Conservation (phyloP, 768 basidiomycete genomes). For the Phanerochaete carnosa region DNA sequence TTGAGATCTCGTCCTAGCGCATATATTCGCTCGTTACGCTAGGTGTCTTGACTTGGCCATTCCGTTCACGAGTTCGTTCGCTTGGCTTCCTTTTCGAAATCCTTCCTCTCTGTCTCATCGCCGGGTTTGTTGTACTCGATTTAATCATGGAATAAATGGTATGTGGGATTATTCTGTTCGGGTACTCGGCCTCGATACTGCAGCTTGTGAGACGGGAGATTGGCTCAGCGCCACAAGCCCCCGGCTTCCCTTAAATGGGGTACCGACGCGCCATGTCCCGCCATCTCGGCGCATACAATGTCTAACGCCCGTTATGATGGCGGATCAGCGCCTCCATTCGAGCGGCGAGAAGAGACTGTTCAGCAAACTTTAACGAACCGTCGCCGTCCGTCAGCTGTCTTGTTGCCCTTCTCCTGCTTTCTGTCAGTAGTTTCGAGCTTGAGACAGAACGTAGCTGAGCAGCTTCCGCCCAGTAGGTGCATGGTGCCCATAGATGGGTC, state of each 20-base stretch:
- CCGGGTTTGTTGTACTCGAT: constrained; percentile 5
- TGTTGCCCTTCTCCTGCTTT: background rate
- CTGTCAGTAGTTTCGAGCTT: too few species aligned
- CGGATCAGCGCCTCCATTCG: background rate
- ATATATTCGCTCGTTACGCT: background rate
- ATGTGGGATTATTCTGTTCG: background rate
- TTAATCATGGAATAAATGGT: background rate
- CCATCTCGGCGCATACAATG: background rate
- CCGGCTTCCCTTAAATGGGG: background rate
- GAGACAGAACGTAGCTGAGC: too few species aligned
- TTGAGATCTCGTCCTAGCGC: constrained; percentile 24
- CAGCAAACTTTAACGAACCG: too few species aligned
- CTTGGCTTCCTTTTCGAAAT: background rate
- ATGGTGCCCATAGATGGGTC: too few species aligned
- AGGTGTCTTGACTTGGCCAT: background rate
- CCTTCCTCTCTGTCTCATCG: background rate
- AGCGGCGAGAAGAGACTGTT: background rate
- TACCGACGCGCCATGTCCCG: constrained; percentile 2
- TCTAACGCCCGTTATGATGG: background rate
- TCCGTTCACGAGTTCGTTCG: background rate
- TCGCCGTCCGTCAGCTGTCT: background rate
- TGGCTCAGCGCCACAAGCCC: constrained; percentile 4
- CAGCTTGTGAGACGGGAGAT: constrained; percentile 1
- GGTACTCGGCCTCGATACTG: background rate
- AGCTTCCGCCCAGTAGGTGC: too few species aligned